Evolutionary conservation across 192 early-diverging fungal genomes (phyloP).

Genomic region (Backusella luteola): DNA sequence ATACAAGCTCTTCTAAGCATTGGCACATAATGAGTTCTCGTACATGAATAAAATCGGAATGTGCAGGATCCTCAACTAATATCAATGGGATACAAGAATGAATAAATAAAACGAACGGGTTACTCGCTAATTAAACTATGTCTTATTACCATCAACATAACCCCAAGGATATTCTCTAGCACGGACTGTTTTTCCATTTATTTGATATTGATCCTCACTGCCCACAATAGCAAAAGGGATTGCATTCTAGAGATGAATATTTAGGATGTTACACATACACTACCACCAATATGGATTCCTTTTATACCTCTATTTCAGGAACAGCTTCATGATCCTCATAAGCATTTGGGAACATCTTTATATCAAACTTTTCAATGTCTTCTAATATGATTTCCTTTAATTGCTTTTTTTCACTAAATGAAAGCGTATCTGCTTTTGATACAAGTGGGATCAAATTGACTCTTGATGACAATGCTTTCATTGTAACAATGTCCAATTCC

Average conservation of each 20-base stretch:
- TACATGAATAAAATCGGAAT: conserved; percentile 92
- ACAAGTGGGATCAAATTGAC: conserved; percentile 86
- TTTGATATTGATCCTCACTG: conserved; percentile 64
- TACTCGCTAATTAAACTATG: background rate
- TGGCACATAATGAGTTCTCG: conserved; percentile 72
- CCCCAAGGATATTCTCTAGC: conserved; percentile 82
- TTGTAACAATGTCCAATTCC: conserved; percentile 60
- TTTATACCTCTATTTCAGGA: conserved; percentile 56
- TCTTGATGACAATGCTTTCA: conserved; percentile 66
- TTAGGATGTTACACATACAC: background rate
- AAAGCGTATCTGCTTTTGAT: conserved; percentile 78
- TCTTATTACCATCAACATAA: conserved; percentile 60
- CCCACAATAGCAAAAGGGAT: conserved; percentile 86
- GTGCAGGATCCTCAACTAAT: conserved; percentile 83
- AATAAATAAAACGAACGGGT: background rate
- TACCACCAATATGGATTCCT: background rate
- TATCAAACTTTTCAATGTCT: conserved; percentile 64
- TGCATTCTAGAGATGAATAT: conserved; percentile 44
- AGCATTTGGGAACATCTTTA: conserved; percentile 70
- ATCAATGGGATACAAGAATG: background rate
- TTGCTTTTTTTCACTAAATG: conserved; percentile 55
- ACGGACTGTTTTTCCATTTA: conserved; percentile 60
- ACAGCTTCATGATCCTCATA: conserved; percentile 69
- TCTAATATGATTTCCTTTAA: conserved; percentile 69
- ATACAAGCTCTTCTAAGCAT: conserved; percentile 77